Percentiles rank a stretch among this genome's conserved stretches.
phyloP scores from a whole-genome alignment of 768 basidiomycete genomes.

The Pisolithus orientalis region DNA sequence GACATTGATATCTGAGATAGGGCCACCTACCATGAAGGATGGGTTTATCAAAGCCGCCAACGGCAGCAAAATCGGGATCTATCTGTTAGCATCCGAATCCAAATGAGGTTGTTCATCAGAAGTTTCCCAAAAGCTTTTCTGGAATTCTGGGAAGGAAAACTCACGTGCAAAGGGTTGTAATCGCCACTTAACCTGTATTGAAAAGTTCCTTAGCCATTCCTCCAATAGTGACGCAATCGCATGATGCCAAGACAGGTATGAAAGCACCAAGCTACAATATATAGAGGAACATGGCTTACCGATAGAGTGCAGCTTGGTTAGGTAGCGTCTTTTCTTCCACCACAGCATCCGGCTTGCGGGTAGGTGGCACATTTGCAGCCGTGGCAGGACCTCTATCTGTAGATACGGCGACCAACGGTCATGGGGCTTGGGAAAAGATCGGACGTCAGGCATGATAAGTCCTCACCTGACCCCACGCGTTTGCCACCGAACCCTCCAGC shows the following conservation, averaged over 20 bases:
- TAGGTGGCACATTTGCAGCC: slow-evolving; percentile 74
- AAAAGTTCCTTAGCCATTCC: neutral
- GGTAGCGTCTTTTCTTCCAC: slow-evolving; percentile 82
- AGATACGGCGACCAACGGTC: neutral
- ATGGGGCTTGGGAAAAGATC: neutral
- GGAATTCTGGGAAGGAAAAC: slow-evolving; percentile 13
- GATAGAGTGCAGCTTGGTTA: slow-evolving; percentile 86
- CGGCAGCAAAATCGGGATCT: slow-evolving; percentile 86
- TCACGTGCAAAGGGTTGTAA: slow-evolving; percentile 81
- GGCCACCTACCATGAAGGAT: slow-evolving; percentile 57
- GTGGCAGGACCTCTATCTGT: slow-evolving; percentile 87
- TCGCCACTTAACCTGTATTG: slow-evolving; percentile 79
- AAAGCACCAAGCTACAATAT: neutral
- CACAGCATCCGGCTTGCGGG: slow-evolving; percentile 77
- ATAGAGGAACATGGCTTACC: slow-evolving; percentile 40
- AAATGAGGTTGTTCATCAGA: neutral
- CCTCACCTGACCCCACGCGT: slow-evolving; percentile 69
- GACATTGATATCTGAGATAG: neutral
- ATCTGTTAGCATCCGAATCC: slow-evolving; percentile 43
- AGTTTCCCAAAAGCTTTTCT: neutral
- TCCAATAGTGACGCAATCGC: neutral
- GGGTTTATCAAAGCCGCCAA: slow-evolving; percentile 92
- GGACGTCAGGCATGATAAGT: neutral
- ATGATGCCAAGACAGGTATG: neutral
- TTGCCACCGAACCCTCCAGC: slow-evolving; percentile 96